Conservation (phyloP, 1,284 basidiomycete genomes). For the Taiwanofungus camphoratus region DNA sequence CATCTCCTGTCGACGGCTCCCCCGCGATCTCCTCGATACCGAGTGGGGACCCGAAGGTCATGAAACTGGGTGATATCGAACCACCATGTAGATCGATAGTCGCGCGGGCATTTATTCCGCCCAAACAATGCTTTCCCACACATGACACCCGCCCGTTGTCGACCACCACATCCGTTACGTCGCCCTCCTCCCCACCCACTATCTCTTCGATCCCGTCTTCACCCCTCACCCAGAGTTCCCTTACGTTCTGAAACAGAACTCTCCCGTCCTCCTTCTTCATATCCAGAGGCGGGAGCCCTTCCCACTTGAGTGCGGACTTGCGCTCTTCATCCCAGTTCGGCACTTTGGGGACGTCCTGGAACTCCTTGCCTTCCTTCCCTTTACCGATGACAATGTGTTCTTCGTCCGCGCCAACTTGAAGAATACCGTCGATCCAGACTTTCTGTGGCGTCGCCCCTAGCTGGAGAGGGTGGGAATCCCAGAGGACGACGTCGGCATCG, state of each 20-base stretch:
- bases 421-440: slow-evolving; percentile 70
- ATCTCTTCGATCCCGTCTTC: slow-evolving; percentile 16
- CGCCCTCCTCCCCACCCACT: slow-evolving; percentile 6
- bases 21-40: slow-evolving; percentile 56
- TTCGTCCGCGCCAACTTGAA: slow-evolving; percentile 51
- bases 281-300: slow-evolving; percentile 64
- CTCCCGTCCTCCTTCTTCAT: slow-evolving; percentile 31
- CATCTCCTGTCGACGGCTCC: slow-evolving; percentile 69
- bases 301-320: slow-evolving; percentile 48
- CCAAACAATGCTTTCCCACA: slow-evolving; percentile 17
- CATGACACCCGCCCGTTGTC: slow-evolving; percentile 22
- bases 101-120: slow-evolving; percentile 14
- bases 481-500: slow-evolving; percentile 58
- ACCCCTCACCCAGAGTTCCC: slow-evolving; percentile 34
- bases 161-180: slow-evolving; percentile 23
- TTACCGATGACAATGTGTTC: slow-evolving; percentile 30
- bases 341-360: slow-evolving; percentile 47
- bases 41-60: slow-evolving; percentile 54
- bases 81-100: slow-evolving; percentile 46
- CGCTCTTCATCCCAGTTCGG: slow-evolving; percentile 60
- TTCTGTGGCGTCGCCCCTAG: slow-evolving; percentile 73
- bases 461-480: slow-evolving; percentile 78
- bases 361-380: slow-evolving; percentile 22
- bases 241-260: slow-evolving; percentile 57
- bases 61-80: slow-evolving; percentile 51